These are phyloP conservation scores for Microthlaspi erraticum DNA, from an alignment of 345 rosid genomes.

Conservation along the genomic window DNA sequence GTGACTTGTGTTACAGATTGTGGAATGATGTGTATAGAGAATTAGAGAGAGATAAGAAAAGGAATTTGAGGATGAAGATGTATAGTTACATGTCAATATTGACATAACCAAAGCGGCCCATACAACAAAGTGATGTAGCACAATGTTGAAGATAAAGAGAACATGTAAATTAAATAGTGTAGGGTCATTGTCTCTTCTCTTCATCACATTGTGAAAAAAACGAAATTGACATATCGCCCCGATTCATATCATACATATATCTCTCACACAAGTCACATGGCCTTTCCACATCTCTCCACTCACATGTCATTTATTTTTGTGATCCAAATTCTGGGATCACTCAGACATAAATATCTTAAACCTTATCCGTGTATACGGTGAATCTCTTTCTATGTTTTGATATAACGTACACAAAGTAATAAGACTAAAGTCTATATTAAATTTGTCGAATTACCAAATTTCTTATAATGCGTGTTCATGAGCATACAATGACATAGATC, in stretches of 20 bases:
- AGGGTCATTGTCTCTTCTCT: slow-evolving; percentile 44
- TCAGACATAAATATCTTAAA: slow-evolving; percentile 15
- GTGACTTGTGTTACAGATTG: no score
- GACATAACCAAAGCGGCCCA: slow-evolving; percentile 33
- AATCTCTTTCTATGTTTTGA: background rate
- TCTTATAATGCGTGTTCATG: background rate
- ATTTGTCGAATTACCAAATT: background rate
- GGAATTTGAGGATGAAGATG: slow-evolving; percentile 7
- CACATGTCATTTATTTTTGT: slow-evolving; percentile 38
- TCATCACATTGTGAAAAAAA: slow-evolving; percentile 27
- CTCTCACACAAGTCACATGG: slow-evolving; percentile 29
- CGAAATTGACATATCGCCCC: slow-evolving; percentile 24
- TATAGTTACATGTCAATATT: slow-evolving; percentile 31
- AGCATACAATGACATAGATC: background rate
- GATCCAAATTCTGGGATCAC: slow-evolving; percentile 27
- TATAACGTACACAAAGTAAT: background rate
- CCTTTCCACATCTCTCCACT: slow-evolving; percentile 39
- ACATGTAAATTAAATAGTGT: slow-evolving; percentile 30
- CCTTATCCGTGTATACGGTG: slow-evolving; percentile 16
- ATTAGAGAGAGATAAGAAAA: background rate
- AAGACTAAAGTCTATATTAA: background rate
- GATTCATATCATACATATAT: slow-evolving; percentile 14
- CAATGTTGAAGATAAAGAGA: slow-evolving; percentile 31
- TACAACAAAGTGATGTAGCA: slow-evolving; percentile 21
- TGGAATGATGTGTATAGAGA: background rate